Conservation (phyloP, 2,329 filamentous ascomycete genomes). For the Sporothrix euskadiensis region DNA sequence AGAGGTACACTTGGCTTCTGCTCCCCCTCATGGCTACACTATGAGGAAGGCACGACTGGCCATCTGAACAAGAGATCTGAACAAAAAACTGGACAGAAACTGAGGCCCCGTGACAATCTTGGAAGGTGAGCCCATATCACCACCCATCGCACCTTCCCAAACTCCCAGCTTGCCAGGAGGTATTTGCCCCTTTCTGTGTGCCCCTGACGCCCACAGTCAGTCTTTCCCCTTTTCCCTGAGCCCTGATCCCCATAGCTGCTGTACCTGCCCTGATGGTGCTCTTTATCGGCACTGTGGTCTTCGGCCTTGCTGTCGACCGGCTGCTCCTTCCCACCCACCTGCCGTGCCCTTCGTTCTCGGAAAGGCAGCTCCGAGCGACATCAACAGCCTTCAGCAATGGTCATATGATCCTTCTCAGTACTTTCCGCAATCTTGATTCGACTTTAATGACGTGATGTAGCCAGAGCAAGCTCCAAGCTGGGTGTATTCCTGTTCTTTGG, state of each 20-base stretch:
- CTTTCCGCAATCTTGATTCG: not conserved
- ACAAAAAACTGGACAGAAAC: not conserved
- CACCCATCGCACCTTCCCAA: not conserved
- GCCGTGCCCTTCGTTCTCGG: not conserved
- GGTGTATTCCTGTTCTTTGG: not conserved
- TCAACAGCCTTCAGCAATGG: not conserved
- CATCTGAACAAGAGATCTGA: not conserved
- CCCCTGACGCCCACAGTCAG: not conserved
- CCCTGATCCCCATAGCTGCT: too few species aligned
- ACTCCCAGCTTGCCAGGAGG: not conserved
- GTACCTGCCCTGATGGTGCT: not conserved
- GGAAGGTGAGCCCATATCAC: not conserved
- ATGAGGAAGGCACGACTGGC: conserved; percentile 1
- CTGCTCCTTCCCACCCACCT: not conserved
- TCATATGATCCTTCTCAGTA: not conserved
- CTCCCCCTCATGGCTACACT: not conserved
- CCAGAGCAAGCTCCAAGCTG: not conserved
- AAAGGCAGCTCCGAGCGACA: not conserved
- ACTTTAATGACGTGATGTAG: not conserved
- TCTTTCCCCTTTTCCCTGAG: too few species aligned
- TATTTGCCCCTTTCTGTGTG: not conserved
- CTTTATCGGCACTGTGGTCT: not conserved
- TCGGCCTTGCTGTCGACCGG: not conserved
- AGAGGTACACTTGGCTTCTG: not conserved
- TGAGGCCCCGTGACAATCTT: not conserved